Evolutionary conservation across 2,329 filamentous ascomycete species (phyloP).

Genomic region (Penicillium brevicompactum): DNA sequence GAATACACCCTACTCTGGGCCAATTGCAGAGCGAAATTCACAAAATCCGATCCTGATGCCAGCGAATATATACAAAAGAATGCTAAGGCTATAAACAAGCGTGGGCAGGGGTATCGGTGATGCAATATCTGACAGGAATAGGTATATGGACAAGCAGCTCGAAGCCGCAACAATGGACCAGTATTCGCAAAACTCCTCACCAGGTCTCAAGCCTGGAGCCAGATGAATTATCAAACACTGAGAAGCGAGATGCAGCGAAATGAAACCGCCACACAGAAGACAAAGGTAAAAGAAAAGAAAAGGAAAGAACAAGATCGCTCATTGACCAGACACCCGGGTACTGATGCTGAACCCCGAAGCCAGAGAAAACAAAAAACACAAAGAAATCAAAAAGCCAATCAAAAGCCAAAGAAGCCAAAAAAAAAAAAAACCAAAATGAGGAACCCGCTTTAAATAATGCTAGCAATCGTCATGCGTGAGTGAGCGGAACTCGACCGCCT

Average conservation of each 20-base stretch:
- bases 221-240: background rate
- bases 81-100: background rate
- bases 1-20: too few species aligned
- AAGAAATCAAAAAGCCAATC: background rate
- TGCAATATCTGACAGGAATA: conserved; percentile 10
- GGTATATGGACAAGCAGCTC: background rate
- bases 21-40: background rate
- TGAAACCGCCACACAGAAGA: background rate
- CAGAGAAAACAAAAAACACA: background rate
- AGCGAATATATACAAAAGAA: conserved; percentile 6
- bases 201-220: background rate
- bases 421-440: background rate
- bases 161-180: background rate
- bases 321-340: background rate
- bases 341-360: background rate
- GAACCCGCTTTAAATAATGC: conserved; percentile 40
- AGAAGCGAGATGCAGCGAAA: background rate
- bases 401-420: background rate
- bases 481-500: conserved; percentile 34
- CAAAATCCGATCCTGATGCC: background rate
- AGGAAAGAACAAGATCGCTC: background rate
- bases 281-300: background rate
- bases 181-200: background rate
- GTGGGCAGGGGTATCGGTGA: conserved; percentile 10
- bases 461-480: conserved; percentile 51